A percentile compares a stretch with the other conserved stretches of the same genome.
These are phyloP conservation scores for Plasmodium relictum DNA, from an alignment of 169 alveolate genomes.

Conservation along the genomic window DNA sequence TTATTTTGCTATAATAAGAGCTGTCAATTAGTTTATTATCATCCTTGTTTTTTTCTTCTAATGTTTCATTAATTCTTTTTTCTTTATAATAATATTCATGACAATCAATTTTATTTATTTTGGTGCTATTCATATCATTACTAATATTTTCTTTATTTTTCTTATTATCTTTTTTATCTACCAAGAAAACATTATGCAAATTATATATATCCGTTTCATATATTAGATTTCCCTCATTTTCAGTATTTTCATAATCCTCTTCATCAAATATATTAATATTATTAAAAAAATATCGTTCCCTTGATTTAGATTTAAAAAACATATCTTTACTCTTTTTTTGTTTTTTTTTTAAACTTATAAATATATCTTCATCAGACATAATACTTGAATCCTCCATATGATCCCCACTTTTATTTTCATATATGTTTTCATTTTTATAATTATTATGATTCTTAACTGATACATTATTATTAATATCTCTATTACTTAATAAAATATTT, in stretches of 20 bases:
- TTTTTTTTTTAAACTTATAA: conserved; percentile 44
- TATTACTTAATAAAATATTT: background rate
- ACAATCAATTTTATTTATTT: background rate
- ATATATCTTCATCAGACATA: conserved; percentile 67
- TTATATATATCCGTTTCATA: conserved; percentile 74
- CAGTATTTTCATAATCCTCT: conserved; percentile 32
- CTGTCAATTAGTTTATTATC: background rate
- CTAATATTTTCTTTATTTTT: background rate
- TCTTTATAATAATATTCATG: background rate
- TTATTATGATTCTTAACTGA: background rate
- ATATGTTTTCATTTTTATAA: conserved; percentile 1
- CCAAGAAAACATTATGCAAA: conserved; percentile 51
- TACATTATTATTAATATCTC: conserved; percentile 1
- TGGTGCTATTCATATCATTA: background rate
- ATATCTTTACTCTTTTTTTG: conserved; percentile 41
- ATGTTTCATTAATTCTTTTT: background rate
- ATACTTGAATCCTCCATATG: background rate
- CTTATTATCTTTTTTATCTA: background rate
- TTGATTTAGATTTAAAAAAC: conserved; percentile 23
- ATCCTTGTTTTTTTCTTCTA: background rate
- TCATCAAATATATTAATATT: conserved; percentile 64
- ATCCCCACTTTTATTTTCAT: background rate
- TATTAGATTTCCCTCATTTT: conserved; percentile 33
- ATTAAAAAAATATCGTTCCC: conserved; percentile 74
- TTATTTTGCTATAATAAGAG: background rate